Evolutionary conservation across 495 filamentous ascomycete genomes (phyloP).

Genomic region (Lasiosphaeria miniovina): DNA sequence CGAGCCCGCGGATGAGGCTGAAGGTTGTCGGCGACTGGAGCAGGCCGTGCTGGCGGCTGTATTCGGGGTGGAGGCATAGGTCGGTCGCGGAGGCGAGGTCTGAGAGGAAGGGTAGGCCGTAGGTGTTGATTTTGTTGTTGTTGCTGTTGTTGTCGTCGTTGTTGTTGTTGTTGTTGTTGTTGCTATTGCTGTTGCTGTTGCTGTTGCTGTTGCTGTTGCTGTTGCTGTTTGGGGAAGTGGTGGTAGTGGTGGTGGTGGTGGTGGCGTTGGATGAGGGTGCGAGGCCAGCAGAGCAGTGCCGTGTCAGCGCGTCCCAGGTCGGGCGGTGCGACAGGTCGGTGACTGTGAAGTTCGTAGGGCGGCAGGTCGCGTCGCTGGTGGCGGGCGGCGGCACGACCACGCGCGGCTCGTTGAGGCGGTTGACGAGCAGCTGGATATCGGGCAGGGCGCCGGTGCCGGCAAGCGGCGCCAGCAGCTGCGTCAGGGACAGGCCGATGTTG

Average conservation of each 20-base stretch:
- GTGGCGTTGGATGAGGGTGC: neutral
- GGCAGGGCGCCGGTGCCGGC: conserved; percentile 41
- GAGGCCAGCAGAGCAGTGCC: conserved; percentile 11
- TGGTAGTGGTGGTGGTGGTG: neutral
- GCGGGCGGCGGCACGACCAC: conserved; percentile 53
- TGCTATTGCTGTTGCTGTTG: too few species aligned
- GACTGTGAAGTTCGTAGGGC: neutral
- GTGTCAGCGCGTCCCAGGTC: conserved; percentile 19
- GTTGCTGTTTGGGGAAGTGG: too few species aligned
- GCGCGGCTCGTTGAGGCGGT: conserved; percentile 72
- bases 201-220: too few species aligned
- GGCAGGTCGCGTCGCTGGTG: neutral
- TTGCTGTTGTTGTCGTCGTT: too few species aligned
- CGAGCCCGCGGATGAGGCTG: conserved; percentile 20
- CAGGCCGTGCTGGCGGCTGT: conserved; percentile 28
- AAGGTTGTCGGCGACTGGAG: conserved; percentile 28
- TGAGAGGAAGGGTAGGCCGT: conserved; percentile 27
- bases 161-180: neutral
- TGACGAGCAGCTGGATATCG: conserved; percentile 74
- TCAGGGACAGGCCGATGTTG: too few species aligned
- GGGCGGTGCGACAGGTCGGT: conserved; percentile 14
- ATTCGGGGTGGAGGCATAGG: conserved; percentile 31
- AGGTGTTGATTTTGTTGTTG: conserved; percentile 13
- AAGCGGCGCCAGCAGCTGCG: too few species aligned
- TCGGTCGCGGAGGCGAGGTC: conserved; percentile 15